These are phyloP conservation scores for Wallacemonas sp. DNA, from an alignment of 208 protist species.

Conservation along the genomic window DNA sequence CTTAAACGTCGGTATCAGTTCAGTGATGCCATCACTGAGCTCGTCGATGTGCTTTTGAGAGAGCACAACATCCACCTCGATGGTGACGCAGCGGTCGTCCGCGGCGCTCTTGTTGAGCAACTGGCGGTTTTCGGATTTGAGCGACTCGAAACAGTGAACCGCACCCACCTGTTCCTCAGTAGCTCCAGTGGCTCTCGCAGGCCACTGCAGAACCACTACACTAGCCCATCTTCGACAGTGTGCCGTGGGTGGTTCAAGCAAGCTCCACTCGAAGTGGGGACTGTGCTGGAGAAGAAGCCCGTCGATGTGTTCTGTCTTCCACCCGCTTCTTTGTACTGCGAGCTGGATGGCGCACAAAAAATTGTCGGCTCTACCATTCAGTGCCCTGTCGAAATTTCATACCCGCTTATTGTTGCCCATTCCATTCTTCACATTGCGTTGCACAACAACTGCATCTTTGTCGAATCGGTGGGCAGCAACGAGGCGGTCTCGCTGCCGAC, in stretches of 20 bases:
- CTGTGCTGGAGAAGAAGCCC: constrained; percentile 38
- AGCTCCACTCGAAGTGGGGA: constrained; percentile 36
- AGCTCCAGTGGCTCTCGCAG: constrained; percentile 25
- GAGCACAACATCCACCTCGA: constrained; percentile 44
- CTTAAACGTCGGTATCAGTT: constrained; percentile 42
- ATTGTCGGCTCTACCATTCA: constrained; percentile 39
- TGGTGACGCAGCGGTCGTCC: constrained; percentile 16
- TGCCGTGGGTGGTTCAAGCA: constrained; percentile 86
- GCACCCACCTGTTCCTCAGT: constrained; percentile 56
- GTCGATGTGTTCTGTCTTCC: constrained; percentile 66
- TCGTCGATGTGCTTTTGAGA: constrained; percentile 42
- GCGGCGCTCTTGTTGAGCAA: constrained; percentile 34
- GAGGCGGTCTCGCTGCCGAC: constrained; percentile 52
- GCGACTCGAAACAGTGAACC: constrained; percentile 27
- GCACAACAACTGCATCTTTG: constrained; percentile 79
- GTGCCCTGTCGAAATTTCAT: constrained; percentile 79
- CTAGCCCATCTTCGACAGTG: constrained; percentile 29
- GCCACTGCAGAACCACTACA: constrained; percentile 31
- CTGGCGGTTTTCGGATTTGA: constrained; percentile 48
- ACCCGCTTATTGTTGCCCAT: constrained; percentile 66
- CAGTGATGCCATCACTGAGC: constrained; percentile 41
- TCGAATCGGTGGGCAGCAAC: constrained; percentile 39
- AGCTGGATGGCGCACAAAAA: constrained; percentile 46
- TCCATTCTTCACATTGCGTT: constrained; percentile 77
- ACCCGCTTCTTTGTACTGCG: constrained; percentile 41